These are phyloP conservation scores for Carallia brachiata DNA, from an alignment of 345 rosid species.

Conservation along the genomic window DNA sequence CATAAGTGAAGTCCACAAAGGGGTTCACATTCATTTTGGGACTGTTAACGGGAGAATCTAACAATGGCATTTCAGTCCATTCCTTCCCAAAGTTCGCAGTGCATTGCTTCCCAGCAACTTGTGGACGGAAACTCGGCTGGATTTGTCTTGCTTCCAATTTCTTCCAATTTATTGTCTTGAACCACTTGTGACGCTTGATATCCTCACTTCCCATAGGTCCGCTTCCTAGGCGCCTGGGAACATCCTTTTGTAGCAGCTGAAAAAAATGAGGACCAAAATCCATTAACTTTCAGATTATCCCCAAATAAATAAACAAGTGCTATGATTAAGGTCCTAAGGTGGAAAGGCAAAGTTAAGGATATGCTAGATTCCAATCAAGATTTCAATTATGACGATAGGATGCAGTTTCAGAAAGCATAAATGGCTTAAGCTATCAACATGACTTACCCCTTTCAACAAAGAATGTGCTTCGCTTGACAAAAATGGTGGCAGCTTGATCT, in stretches of 20 bases:
- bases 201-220: constrained; percentile 69
- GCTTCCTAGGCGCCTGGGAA: constrained; percentile 65
- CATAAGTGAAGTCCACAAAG: constrained; percentile 64
- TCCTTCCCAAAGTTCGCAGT: constrained; percentile 79
- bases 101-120: constrained; percentile 76
- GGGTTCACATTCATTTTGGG: constrained; percentile 62
- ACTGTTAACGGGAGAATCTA: constrained; percentile 77
- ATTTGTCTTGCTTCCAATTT: constrained; percentile 76
- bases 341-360: background rate
- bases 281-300: background rate
- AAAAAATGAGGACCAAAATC: constrained; percentile 16
- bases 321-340: too few relatives aligned
- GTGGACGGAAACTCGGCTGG: constrained; percentile 79
- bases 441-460: constrained; percentile 70
- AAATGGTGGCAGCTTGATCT: constrained; percentile 66
- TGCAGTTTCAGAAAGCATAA: too few relatives aligned
- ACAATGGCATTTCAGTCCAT: constrained; percentile 85
- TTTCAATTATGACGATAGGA: too few relatives aligned
- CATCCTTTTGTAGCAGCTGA: constrained; percentile 77
- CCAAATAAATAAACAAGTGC: too few relatives aligned
- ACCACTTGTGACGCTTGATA: constrained; percentile 82
- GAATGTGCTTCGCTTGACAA: constrained; percentile 79
- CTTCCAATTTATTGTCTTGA: constrained; percentile 80
- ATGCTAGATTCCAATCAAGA: background rate
- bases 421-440: background rate